Base-by-base conservation (phyloP, 306 rosid species). In the Sophora flavescens region DNA sequence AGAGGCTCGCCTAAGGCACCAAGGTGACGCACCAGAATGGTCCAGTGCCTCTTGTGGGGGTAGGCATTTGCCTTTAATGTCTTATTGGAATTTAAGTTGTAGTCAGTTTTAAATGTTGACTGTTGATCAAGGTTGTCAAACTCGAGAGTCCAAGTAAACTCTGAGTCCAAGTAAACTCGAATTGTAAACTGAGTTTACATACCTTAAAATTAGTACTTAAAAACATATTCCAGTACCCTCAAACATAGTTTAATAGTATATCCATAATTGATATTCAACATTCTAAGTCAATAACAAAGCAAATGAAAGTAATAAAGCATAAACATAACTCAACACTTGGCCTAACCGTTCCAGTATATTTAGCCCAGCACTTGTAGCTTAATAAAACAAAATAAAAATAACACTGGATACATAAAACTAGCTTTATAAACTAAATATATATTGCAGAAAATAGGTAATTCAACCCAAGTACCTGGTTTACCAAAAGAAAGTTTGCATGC, bases 1-100 rank as follows among this genome's bases (percentile, higher is more conserved):
- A n/a, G 53, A 56, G 76, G 35, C 17, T 30, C 38, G 9, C 63
- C 76, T 70, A 8, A 35, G 66, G 12, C 39, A 53, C 32, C 6
- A 13, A 47, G 6, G 44, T 1, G 28, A 73, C 57, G 30, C 59
- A 59, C 42, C 17, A 47, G 36, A 58, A 28, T 5, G 30, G 35
- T 69, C 26, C 44, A 48, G 44, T 16, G 14, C n/a, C 33, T 69
- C 66, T 73, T 59, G 59, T 3, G 11, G 39, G 39, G 62, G 51
- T 44, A 32, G 74, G 72, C 56, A 13, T 16, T 42, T 44, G 15
- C 65, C 8, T 59, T 45, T 33, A 60, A 14, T 41, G 35, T 35
- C 61, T 10, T 47, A 48, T 1, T 7, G 51, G 35, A 52, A 18
- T 50, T 38, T 50, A 63, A 35, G 44, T 41, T 33, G 41, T 9